Percentiles rank a stretch among this genome's conserved stretches.
Evolutionary conservation across 306 rosid genomes (phyloP).

Genomic region (Ormosia semicastrata): DNA sequence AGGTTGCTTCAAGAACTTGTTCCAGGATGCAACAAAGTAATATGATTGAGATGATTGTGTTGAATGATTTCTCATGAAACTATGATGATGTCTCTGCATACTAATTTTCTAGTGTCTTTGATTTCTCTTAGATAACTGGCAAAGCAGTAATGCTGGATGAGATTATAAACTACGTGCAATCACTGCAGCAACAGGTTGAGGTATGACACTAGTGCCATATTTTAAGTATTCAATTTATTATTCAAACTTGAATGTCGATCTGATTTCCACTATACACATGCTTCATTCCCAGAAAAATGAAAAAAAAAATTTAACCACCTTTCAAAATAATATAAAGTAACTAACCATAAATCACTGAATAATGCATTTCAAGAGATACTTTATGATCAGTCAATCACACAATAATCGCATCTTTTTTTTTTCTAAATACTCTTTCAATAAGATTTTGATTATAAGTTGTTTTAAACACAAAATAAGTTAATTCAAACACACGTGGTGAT

Average conservation of each 20-base stretch:
- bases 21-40: slow-evolving; percentile 99
- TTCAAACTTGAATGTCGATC: slow-evolving; percentile 8
- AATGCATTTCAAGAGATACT: slow-evolving; percentile 6
- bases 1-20: slow-evolving; percentile 98
- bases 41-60: neutral
- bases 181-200: slow-evolving; percentile 99
- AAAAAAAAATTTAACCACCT: slow-evolving; percentile 34
- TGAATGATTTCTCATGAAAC: slow-evolving; percentile 26
- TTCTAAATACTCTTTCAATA: no score
- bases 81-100: neutral
- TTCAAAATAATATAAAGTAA: neutral
- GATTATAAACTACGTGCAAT: slow-evolving; percentile 95
- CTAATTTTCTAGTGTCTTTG: slow-evolving; percentile 27
- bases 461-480: neutral
- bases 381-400: slow-evolving; percentile 10
- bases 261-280: slow-evolving; percentile 13
- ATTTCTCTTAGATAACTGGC: slow-evolving; percentile 79
- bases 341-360: neutral
- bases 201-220: slow-evolving; percentile 44
- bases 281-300: slow-evolving; percentile 63
- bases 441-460: neutral
- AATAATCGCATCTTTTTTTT: neutral
- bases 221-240: slow-evolving; percentile 8
- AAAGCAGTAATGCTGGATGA: slow-evolving; percentile 99
- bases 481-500: neutral